Conservation (phyloP, 2,329 filamentous ascomycete species). For the Calycina herbarum region DNA sequence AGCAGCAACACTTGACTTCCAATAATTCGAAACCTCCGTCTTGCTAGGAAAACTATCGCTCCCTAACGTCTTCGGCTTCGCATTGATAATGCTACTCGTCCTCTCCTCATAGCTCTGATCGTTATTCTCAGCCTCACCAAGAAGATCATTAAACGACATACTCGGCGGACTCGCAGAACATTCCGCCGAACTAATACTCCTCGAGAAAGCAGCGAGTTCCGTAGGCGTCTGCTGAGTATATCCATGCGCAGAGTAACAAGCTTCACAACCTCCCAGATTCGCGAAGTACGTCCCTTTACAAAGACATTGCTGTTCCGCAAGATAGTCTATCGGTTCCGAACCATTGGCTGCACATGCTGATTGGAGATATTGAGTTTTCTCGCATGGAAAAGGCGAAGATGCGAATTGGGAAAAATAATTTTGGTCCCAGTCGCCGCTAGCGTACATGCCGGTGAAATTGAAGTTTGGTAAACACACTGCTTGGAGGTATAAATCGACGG, state of each 20-base stretch:
- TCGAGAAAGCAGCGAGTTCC: slow-evolving; percentile 31
- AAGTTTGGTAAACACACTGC: slow-evolving; percentile 4
- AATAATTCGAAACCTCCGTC: slow-evolving; percentile 45
- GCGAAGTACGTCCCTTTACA: slow-evolving; percentile 45
- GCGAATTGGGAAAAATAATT: not conserved
- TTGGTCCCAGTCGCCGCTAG: too few species aligned
- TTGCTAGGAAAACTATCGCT: slow-evolving; percentile 39
- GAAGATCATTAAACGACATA: slow-evolving; percentile 34
- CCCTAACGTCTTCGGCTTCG: slow-evolving; percentile 13
- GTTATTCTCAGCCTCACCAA: slow-evolving; percentile 30
- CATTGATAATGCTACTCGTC: slow-evolving; percentile 30
- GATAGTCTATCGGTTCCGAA: slow-evolving; percentile 33
- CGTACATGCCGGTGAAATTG: too few species aligned
- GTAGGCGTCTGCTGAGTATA: slow-evolving; percentile 20
- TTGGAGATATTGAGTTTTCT: slow-evolving; percentile 31
- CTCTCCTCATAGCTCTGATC: slow-evolving; percentile 28
- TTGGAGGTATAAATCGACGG: not conserved
- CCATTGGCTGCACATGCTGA: slow-evolving; percentile 38
- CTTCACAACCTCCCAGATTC: slow-evolving; percentile 42
- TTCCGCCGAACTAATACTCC: slow-evolving; percentile 35
- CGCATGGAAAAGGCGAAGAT: slow-evolving; percentile 23
- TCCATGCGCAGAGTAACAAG: slow-evolving; percentile 44
- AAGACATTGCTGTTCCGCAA: slow-evolving; percentile 41
- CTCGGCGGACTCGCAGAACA: slow-evolving; percentile 41
- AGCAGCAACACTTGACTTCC: slow-evolving; percentile 38